phyloP scores from a whole-genome alignment of 2,329 filamentous ascomycete species.

The Cladosporium sp. region DNA sequence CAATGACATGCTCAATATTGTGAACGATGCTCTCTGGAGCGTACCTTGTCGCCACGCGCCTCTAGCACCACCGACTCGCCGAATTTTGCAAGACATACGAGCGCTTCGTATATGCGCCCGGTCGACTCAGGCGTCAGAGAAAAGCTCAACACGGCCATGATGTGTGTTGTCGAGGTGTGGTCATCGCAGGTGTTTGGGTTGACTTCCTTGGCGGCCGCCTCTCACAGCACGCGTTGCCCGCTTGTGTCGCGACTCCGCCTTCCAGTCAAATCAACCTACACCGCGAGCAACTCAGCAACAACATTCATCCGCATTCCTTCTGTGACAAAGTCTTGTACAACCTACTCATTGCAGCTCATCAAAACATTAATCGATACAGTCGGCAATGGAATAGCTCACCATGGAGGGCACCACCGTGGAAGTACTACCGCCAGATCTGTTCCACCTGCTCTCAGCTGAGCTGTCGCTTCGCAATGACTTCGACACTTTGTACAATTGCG shows the following conservation, averaged over 20 bases:
- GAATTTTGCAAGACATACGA: constrained; percentile 73
- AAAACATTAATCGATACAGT: not conserved
- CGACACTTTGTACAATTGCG: constrained; percentile 55
- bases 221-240: not conserved
- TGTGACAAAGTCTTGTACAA: too few relatives aligned
- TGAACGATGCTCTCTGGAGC: constrained; percentile 8
- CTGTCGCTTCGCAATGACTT: constrained; percentile 55
- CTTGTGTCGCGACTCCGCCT: not conserved
- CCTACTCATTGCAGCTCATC: too few relatives aligned
- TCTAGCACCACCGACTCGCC: constrained; percentile 74
- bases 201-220: constrained; percentile 5
- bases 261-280: too few relatives aligned
- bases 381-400: too few relatives aligned
- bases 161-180: not conserved
- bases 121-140: constrained; percentile 70
- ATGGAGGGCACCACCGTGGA: constrained; percentile 12
- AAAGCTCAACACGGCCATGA: constrained; percentile 54
- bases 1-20: too few relatives aligned
- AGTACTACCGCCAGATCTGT: constrained; percentile 53
- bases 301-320: too few relatives aligned
- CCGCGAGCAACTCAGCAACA: constrained; percentile 10
- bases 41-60: constrained; percentile 62
- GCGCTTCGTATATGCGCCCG: constrained; percentile 63
- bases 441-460: constrained; percentile 57
- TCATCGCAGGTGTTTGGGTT: constrained; percentile 1